These are phyloP conservation scores for Vaccinium macrocarpon DNA, from an alignment of 148 eudicot genomes.

Conservation along the genomic window DNA sequence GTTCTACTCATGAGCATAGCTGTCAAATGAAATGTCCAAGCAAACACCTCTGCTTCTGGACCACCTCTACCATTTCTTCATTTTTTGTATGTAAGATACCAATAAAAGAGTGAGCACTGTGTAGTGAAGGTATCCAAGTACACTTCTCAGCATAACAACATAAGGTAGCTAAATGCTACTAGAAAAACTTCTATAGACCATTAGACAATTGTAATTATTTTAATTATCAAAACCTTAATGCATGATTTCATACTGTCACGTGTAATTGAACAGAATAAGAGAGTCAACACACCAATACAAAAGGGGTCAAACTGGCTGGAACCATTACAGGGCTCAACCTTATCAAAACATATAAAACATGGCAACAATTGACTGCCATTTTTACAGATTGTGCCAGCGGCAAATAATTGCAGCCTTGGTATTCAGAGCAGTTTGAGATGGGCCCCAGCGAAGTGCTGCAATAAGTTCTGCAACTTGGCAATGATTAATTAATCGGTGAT, in stretches of 20 bases:
- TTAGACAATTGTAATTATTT: neutral
- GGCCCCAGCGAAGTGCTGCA: too few species aligned
- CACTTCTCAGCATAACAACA: neutral
- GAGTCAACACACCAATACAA: neutral
- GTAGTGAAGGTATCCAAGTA: neutral
- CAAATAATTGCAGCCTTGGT: neutral
- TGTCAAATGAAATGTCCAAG: neutral
- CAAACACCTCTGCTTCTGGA: neutral
- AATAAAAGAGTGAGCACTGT: neutral
- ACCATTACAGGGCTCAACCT: constrained; percentile 2
- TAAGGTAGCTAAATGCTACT: neutral
- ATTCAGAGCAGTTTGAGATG: neutral
- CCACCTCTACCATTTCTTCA: neutral
- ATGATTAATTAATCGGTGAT: neutral
- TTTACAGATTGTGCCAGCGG: neutral
- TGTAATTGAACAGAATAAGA: neutral
- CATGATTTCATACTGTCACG: neutral
- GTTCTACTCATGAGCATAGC: neutral
- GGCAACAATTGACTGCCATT: neutral
- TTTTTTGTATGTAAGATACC: neutral
- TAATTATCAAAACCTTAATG: neutral
- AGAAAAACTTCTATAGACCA: neutral
- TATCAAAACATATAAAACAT: neutral
- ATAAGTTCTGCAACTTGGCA: neutral
- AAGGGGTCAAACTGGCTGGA: neutral